Conservation (phyloP, 768 basidiomycete genomes). For the Coprinellus aureogranulatus region DNA sequence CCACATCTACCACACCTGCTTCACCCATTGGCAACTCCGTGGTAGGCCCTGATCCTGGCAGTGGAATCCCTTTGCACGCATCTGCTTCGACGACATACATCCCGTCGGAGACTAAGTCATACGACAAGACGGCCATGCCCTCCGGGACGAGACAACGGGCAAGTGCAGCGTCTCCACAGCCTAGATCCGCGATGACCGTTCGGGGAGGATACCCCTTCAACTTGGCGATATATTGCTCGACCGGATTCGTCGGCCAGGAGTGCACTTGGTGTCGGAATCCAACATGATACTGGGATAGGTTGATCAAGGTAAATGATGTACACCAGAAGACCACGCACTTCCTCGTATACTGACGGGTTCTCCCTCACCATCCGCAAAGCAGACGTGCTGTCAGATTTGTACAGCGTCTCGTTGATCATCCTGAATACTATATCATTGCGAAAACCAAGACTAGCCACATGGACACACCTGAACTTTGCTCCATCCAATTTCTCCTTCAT, state of each 20-base stretch:
- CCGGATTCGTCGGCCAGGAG: constrained; percentile 92
- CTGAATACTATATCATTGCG: constrained; percentile 34
- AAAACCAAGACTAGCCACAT: background rate
- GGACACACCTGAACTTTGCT: constrained; percentile 76
- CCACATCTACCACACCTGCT: constrained; percentile 85
- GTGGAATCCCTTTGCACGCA: constrained; percentile 72
- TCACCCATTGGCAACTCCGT: constrained; percentile 44
- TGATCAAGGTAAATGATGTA: too few species aligned
- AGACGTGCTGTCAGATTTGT: constrained; percentile 77
- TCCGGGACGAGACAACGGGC: constrained; percentile 71
- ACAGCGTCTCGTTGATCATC: constrained; percentile 89
- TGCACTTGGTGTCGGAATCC: constrained; percentile 91
- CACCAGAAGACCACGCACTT: constrained; percentile 68
- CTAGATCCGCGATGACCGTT: constrained; percentile 86
- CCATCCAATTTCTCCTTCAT: constrained; percentile 83
- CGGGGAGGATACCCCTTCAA: constrained; percentile 63
- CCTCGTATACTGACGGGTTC: constrained; percentile 77
- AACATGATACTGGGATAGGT: constrained; percentile 81
- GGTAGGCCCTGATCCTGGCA: constrained; percentile 73
- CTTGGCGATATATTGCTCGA: constrained; percentile 70
- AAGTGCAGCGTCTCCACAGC: constrained; percentile 91
- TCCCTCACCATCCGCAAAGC: constrained; percentile 81
- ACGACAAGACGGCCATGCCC: constrained; percentile 70
- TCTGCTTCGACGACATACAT: constrained; percentile 88
- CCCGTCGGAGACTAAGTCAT: constrained; percentile 74